Base-by-base conservation (phyloP, 208 protist genomes). In the Entamoeba moshkovskii region DNA sequence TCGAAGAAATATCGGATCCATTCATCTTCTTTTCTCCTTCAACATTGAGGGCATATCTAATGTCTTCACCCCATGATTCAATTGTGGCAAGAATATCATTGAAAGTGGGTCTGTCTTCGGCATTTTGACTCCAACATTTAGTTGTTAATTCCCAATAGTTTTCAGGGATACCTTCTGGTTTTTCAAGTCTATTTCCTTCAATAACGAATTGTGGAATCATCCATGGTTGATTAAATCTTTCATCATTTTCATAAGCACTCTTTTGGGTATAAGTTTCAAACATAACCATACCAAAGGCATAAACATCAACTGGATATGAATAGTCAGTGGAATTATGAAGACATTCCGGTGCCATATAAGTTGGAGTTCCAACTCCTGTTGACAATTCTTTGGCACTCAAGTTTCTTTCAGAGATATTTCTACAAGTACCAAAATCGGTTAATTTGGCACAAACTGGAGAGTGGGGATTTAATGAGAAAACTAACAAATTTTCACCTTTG, bases 151-250 rank as follows among this genome's bases (percentile, higher is more conserved):
- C 59, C 59, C 59, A 85, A 38, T 85, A 85, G n/a, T 85, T 85
- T 0, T 85, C 59, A 4, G 59, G 59, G 3, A 85, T 38, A 85
- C 59, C 11, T 33, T 38, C 3, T 13, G 59, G 59, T 85, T 85
- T 85, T 29, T 0, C 0, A 33, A 85, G 2, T 85, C 59, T 85
- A 38, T 85, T 85, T 33, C 59, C 59, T 85, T 85, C 59, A 85
- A 85, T 85, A 38, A 85, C 59, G n/a, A 85, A 85, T 38, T 85
- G 59, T 85, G 59, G 59, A 85, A 85, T 85, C 59, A 73, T 73
- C 59, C 59, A 73, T 38, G 59, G 59, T 38, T 73, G 59, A 73
- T 73, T 73, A 38, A 73, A 73, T 73, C 59, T 25, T 38, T 85
- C 59, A 38, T 85, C 15, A 33, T 38, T 29, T 33, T 3, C 4